phyloP scores from a whole-genome alignment of 2,329 filamentous ascomycete species.

The Colletotrichum liaoningense region DNA sequence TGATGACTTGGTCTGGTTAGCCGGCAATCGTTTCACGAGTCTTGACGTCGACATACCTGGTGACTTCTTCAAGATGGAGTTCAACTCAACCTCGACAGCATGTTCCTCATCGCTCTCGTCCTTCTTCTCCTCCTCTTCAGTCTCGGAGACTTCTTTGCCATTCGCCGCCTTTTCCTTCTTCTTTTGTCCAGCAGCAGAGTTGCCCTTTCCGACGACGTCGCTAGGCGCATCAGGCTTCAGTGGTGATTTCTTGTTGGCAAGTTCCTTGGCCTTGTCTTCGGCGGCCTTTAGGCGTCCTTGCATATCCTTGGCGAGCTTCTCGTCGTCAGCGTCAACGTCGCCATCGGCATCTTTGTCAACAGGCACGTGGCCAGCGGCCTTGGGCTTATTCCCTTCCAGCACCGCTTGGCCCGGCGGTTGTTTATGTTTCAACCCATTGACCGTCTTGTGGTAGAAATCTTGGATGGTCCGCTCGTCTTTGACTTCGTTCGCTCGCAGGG shows the following conservation, averaged over 20 bases:
- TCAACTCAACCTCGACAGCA: constrained; percentile 77
- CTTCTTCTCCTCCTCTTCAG: constrained; percentile 48
- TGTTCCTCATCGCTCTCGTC: constrained; percentile 69
- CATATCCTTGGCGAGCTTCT: constrained; percentile 64
- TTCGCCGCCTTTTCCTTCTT: constrained; percentile 61
- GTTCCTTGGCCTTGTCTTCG: constrained; percentile 75
- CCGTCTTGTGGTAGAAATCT: constrained; percentile 72
- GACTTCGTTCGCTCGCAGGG: constrained; percentile 61
- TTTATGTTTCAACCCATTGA: constrained; percentile 57
- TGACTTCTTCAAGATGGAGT: constrained; percentile 83
- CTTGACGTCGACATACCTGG: constrained; percentile 70
- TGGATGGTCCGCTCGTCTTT: constrained; percentile 56
- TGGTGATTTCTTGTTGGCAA: constrained; percentile 74
- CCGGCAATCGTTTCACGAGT: constrained; percentile 14
- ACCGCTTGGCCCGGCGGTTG: constrained; percentile 48
- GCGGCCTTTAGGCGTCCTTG: constrained; percentile 74
- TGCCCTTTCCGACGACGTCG: constrained; percentile 69
- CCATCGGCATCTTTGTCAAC: constrained; percentile 66
- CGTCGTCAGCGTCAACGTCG: constrained; percentile 67
- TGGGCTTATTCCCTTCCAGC: constrained; percentile 52
- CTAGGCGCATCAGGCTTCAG: constrained; percentile 69
- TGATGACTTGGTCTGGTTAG: constrained; percentile 73
- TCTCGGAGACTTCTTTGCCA: constrained; percentile 53
- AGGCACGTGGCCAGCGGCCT: constrained; percentile 52
- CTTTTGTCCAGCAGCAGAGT: constrained; percentile 65